Base-by-base conservation (phyloP, 2,329 filamentous ascomycete species). In the Claviceps lovelessii region DNA sequence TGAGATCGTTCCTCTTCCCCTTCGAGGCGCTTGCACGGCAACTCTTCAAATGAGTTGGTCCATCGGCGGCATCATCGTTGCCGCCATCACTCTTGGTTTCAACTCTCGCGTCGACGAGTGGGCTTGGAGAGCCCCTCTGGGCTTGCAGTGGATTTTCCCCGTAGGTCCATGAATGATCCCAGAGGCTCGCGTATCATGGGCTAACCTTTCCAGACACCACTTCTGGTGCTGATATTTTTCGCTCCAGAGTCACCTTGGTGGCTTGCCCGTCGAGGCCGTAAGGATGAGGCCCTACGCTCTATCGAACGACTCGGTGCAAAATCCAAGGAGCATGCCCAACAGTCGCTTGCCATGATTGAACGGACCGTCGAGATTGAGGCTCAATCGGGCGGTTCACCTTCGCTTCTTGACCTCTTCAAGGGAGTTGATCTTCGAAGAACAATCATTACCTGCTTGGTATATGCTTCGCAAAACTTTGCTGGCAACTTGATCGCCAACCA, bases 41-140 rank as follows among this genome's bases (percentile, higher is more conserved):
- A 82, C 78, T 69, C 60, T 83, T 64, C 79, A 83, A 63, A 83
- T 83, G 79, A 78, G 77, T 68, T 83, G 80, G 80, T 76, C 78
- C 4, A 77, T 83, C 59, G 80, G 80, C 15, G 67, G 70, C 23
- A 82, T 83, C 62, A 79, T 83, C 46, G 79, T 83, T 41, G 74
- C 72, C 29, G 79, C 65, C 49, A 73, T 77, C 54, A 77, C 76
- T 23, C 81, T 76, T 61, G 62, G 66, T 53, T 81, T 76, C 70
- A 75, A 80, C 58, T 63, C 61, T 45, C 61, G 60, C 29, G 0
- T 49, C 5, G 60, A 64, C 61, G 61, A 72, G 19, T 56, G 55
- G 55, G 55, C 55, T 9, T 56, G 55, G 55, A 48, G 76, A 57
- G 65, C 78, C 33, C 77, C 77, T 19, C 75, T 79, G 58, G 77